Percentiles rank a stretch among this genome's conserved stretches.
phyloP scores from a whole-genome alignment of 305 asterid species.

The Plantago lanceolata region DNA sequence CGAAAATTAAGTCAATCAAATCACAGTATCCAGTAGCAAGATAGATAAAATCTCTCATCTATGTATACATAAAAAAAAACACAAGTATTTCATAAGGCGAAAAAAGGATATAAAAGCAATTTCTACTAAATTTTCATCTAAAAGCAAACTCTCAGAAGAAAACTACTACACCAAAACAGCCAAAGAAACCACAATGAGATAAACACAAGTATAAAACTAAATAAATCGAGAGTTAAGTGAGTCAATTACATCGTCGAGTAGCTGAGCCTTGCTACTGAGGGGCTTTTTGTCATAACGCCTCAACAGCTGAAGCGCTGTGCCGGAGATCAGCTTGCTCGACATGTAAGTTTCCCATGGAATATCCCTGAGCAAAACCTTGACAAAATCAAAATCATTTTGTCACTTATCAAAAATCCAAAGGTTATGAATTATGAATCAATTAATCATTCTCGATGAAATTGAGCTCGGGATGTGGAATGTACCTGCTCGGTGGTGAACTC shows the following conservation, averaged over 20 bases:
- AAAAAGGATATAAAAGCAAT: no score
- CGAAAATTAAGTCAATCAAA: not conserved
- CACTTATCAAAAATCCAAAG: not conserved
- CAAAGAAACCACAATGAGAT: no score
- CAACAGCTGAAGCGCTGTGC: constrained; percentile 82
- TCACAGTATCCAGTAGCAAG: no score
- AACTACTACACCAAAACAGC: no score
- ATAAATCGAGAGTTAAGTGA: not conserved
- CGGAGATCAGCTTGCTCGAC: constrained; percentile 78
- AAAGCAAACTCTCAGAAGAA: no score
- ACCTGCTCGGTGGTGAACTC: constrained; percentile 76
- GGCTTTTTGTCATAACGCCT: constrained; percentile 87
- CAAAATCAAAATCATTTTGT: constrained; percentile 16
- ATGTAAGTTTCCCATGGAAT: constrained; percentile 95
- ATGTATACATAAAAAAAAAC: no score
- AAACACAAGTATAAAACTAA: no score
- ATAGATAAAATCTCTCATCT: no score
- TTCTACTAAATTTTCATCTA: no score
- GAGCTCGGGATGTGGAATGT: not conserved
- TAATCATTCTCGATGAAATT: not conserved
- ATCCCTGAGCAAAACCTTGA: constrained; percentile 82
- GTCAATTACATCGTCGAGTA: constrained; percentile 65
- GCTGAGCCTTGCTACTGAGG: constrained; percentile 65
- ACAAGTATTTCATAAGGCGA: no score
- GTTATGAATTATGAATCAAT: not conserved